These are phyloP conservation scores for Nakaseomyces uthaithaninus DNA, from an alignment of 1,139 yeast genomes.

Conservation along the genomic window DNA sequence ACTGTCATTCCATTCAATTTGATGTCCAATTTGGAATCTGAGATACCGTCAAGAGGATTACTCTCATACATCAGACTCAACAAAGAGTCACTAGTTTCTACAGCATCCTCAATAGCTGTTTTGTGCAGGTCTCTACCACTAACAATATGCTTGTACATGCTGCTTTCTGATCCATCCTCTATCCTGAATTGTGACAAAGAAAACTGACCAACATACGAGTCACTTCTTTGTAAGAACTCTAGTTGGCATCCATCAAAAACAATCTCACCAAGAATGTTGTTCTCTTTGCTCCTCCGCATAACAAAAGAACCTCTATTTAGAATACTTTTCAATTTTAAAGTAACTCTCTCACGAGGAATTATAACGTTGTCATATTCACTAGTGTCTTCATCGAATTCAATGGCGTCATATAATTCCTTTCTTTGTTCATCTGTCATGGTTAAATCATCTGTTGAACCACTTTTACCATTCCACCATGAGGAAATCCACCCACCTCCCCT, in stretches of 20 bases:
- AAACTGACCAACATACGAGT: constrained; percentile 63
- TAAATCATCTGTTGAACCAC: constrained; percentile 28
- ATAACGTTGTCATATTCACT: constrained; percentile 48
- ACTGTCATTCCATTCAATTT: constrained; percentile 82
- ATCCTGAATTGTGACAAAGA: constrained; percentile 74
- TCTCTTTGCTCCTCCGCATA: constrained; percentile 38
- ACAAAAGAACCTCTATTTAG: constrained; percentile 72
- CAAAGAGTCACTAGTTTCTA: constrained; percentile 46
- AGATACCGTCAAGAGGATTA: constrained; percentile 75
- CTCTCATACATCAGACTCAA: constrained; percentile 76
- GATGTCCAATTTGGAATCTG: constrained; percentile 69
- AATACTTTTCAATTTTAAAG: constrained; percentile 56
- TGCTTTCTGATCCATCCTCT: constrained; percentile 72
- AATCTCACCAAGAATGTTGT: constrained; percentile 58
- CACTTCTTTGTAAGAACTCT: constrained; percentile 67
- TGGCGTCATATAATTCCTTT: constrained; percentile 84
- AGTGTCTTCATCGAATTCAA: constrained; percentile 83
- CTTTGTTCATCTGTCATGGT: constrained; percentile 58
- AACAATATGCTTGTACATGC: constrained; percentile 79
- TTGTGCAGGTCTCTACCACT: constrained; percentile 53
- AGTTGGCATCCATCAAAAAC: constrained; percentile 77
- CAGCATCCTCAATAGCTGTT: constrained; percentile 20
- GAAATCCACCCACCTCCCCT: constrained; percentile 45
- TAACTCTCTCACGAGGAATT: constrained; percentile 66
- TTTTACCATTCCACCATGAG: constrained; percentile 47